These are phyloP conservation scores for Cercophora scortea DNA, from an alignment of 495 filamentous ascomycete genomes.

Conservation along the genomic window DNA sequence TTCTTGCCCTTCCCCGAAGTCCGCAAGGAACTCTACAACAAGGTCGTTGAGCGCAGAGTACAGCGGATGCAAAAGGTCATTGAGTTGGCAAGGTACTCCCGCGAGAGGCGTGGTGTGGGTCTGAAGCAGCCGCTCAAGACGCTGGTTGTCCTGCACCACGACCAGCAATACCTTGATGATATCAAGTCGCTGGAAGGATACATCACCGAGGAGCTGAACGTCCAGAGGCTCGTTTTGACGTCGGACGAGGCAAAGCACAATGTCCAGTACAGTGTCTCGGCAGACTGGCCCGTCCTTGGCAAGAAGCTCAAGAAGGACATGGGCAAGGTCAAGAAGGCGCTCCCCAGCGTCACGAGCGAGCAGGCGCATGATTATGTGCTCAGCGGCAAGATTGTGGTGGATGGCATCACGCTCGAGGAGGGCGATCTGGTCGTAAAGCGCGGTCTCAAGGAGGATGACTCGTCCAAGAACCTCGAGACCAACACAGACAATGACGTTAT, in stretches of 20 bases:
- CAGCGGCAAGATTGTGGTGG: conserved; percentile 65
- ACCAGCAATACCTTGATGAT: conserved; percentile 77
- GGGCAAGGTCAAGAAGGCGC: conserved; percentile 79
- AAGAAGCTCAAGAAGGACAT: conserved; percentile 96
- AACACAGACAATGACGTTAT: conserved; percentile 63
- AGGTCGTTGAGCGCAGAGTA: conserved; percentile 77
- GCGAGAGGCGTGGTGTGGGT: conserved; percentile 76
- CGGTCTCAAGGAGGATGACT: conserved; percentile 60
- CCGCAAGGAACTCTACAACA: conserved; percentile 78
- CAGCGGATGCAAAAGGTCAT: conserved; percentile 92
- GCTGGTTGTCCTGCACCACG: conserved; percentile 83
- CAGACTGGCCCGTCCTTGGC: conserved; percentile 89
- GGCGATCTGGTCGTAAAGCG: conserved; percentile 82
- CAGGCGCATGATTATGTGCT: conserved; percentile 69
- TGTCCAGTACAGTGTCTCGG: conserved; percentile 79
- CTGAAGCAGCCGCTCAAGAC: conserved; percentile 88
- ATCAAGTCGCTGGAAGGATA: conserved; percentile 75
- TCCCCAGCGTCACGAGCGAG: conserved; percentile 70
- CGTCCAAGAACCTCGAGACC: conserved; percentile 65
- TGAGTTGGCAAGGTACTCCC: conserved; percentile 74
- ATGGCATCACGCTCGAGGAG: conserved; percentile 70
- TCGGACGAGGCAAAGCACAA: conserved; percentile 84
- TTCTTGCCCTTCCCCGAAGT: conserved; percentile 89
- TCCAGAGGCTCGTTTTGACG: conserved; percentile 75
- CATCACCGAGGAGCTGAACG: conserved; percentile 85